These are phyloP conservation scores for Cryphonectria japonica DNA, from an alignment of 2,329 filamentous ascomycete genomes.

Conservation along the genomic window DNA sequence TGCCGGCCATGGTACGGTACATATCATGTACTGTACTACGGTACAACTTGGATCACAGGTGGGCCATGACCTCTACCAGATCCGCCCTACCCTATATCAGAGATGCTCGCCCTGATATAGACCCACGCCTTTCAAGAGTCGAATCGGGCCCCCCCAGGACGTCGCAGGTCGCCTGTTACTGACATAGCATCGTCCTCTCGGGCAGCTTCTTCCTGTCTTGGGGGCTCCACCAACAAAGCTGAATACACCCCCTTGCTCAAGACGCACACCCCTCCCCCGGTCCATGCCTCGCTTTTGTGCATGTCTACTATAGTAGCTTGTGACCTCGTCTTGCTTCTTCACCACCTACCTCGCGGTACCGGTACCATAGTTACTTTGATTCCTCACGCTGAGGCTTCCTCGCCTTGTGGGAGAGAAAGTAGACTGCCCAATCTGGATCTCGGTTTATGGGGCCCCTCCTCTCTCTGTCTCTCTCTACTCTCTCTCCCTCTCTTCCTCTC, in stretches of 20 bases:
- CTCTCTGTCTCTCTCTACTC: background rate
- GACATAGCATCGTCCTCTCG: slow-evolving; percentile 22
- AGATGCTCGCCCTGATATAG: slow-evolving; percentile 26
- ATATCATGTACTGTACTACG: background rate
- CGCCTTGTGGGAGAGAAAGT: slow-evolving; percentile 28
- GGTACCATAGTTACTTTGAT: slow-evolving; percentile 3
- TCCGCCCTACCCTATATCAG: slow-evolving; percentile 26
- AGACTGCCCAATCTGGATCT: slow-evolving; percentile 23
- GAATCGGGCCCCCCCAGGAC: slow-evolving; percentile 16
- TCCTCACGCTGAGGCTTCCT: slow-evolving; percentile 24
- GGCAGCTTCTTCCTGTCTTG: slow-evolving; percentile 17
- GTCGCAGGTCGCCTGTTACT: slow-evolving; percentile 23
- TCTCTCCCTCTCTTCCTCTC: background rate
- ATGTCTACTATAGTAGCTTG: slow-evolving; percentile 19
- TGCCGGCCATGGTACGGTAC: slow-evolving; percentile 21
- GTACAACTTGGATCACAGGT: slow-evolving; percentile 11
- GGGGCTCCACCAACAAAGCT: slow-evolving; percentile 19
- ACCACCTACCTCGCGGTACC: slow-evolving; percentile 7
- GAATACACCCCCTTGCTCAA: slow-evolving; percentile 18
- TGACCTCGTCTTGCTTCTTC: slow-evolving; percentile 20
- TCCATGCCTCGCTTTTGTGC: slow-evolving; percentile 24
- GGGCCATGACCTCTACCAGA: slow-evolving; percentile 24
- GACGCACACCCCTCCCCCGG: slow-evolving; percentile 17
- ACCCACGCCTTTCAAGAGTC: slow-evolving; percentile 18
- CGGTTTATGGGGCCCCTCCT: slow-evolving; percentile 4